Base-by-base conservation (phyloP, 306 rosid species). In the Canavalia ensiformis region DNA sequence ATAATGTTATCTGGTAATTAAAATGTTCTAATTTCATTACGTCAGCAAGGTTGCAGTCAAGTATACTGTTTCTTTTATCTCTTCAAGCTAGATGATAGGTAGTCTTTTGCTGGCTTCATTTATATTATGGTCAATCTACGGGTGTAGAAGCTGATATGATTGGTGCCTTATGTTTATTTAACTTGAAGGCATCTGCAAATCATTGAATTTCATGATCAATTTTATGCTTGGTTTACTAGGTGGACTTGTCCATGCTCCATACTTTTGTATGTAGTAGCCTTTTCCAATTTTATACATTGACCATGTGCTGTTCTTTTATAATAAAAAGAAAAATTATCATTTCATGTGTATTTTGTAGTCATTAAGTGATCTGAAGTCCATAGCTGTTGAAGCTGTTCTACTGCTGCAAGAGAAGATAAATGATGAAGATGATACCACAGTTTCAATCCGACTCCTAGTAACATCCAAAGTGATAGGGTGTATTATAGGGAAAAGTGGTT, bases 381-480 rank as follows among this genome's bases (percentile, higher is more conserved):
- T 87, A 94, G 97, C 94, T 35, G 99, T 96, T 68, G 99, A 96
- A 86, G 92, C 98, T 84, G 97, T 89, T 85, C 84, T 96, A 31
- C 78, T 96, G 90, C 88, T 96, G 79, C 99, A 93, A 89, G 98
- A 86, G 80, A 96, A 90, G 91, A 92, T 96, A 79, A 93, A 82
- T 67, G 98, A 96, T 7, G 99, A 90, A 77, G 98, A 96, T 72
- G 99, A 91, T 72, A 86, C 86, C 42, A 83, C 41, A 2, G 89
- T 88, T 58, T 83, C 92, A 58, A 88, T 93, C 30, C 91, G 94
- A 56, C 90, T 96, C 79, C 91, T 96, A 72, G 91, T 96, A 90
- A 97, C 94, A 41, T 89, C 94, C 66, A 96, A 91, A 89, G 93
- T 94, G 42, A 96, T 96, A 74, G 99, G 99, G 54, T 96, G 99